phyloP scores from a whole-genome alignment of 2,329 filamentous ascomycete species.

The Cytospora leucostoma region DNA sequence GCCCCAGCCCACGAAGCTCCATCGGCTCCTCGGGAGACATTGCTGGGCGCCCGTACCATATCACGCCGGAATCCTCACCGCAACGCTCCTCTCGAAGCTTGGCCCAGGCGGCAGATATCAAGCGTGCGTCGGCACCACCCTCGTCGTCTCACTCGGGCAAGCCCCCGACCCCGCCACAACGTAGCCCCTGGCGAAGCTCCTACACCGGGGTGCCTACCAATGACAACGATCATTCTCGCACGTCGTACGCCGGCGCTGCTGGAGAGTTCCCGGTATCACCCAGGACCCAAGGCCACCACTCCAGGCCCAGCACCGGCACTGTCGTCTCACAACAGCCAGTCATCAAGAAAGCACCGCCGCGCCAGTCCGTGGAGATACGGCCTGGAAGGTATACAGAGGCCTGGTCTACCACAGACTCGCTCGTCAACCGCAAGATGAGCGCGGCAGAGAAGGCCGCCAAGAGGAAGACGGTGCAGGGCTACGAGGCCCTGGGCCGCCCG shows the following conservation, averaged over 20 bases:
- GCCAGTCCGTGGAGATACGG: slow-evolving; percentile 40
- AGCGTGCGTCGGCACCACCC: slow-evolving; percentile 47
- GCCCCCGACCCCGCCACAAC: slow-evolving; percentile 12
- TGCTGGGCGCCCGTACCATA: slow-evolving; percentile 58
- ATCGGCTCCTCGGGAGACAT: slow-evolving; percentile 55
- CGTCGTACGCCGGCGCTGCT: slow-evolving; percentile 27
- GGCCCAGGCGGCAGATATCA: slow-evolving; percentile 45
- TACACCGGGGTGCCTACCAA: slow-evolving; percentile 48
- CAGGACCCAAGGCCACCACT: slow-evolving; percentile 35
- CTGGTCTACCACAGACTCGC: slow-evolving; percentile 57
- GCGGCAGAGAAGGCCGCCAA: slow-evolving; percentile 35
- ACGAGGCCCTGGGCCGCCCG: slow-evolving; percentile 49
- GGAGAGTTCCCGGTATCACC: slow-evolving; percentile 31
- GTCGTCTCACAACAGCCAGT: slow-evolving; percentile 29
- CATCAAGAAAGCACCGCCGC: slow-evolving; percentile 21
- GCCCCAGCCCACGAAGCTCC: slow-evolving; percentile 54
- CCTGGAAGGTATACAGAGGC: slow-evolving; percentile 54
- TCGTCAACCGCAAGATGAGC: slow-evolving; percentile 48
- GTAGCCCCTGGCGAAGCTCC: slow-evolving; percentile 42
- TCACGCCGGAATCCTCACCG: slow-evolving; percentile 40
- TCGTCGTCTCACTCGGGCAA: slow-evolving; percentile 21
- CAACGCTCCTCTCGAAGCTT: slow-evolving; percentile 45
- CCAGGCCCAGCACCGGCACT: slow-evolving; percentile 33
- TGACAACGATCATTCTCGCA: slow-evolving; percentile 31
- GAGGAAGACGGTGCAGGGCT: slow-evolving; percentile 41